Evolutionary conservation across 2,329 filamentous ascomycete species (phyloP).

Genomic region (Dichotomopilus funicola): DNA sequence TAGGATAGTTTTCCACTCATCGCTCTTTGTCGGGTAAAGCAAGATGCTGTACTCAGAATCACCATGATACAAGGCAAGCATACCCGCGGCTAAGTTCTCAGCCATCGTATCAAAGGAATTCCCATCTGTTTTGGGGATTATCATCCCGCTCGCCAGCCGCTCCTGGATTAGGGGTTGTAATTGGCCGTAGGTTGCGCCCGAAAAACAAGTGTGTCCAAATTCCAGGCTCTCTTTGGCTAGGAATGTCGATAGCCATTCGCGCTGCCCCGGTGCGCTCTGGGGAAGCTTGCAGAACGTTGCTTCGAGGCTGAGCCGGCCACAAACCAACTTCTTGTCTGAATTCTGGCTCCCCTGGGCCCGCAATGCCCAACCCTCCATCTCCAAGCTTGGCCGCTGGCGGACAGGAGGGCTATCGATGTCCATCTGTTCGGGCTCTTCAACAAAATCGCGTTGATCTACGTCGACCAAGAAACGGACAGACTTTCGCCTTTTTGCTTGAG

Average conservation of each 20-base stretch:
- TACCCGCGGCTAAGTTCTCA: conserved; percentile 31
- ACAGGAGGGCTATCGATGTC: conserved; percentile 13
- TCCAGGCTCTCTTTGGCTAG: conserved; percentile 23
- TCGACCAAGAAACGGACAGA: conserved; percentile 32
- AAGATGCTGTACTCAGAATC: conserved; percentile 32
- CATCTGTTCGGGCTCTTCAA: conserved; percentile 23
- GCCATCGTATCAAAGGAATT: conserved; percentile 26
- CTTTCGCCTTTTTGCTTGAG: conserved; percentile 30
- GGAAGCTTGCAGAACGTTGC: conserved; percentile 26
- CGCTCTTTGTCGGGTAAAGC: conserved; percentile 33
- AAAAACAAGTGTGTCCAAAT: conserved; percentile 27
- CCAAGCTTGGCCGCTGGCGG: not conserved
- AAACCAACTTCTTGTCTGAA: conserved; percentile 21
- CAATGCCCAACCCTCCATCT: not conserved
- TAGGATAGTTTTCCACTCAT: conserved; percentile 28
- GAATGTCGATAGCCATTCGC: conserved; percentile 24
- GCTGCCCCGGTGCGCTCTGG: conserved; percentile 1
- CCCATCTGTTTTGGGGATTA: conserved; percentile 15
- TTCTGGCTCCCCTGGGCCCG: conserved; percentile 8
- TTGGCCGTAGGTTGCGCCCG: conserved; percentile 19
- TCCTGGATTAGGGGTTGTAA: conserved; percentile 10
- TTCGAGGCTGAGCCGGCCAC: conserved; percentile 18
- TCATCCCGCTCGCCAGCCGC: conserved; percentile 24
- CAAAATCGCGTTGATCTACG: conserved; percentile 14
- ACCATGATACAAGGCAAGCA: conserved; percentile 33